Evolutionary conservation across 768 basidiomycete genomes (phyloP).

Genomic region (Amyloporia xantha): DNA sequence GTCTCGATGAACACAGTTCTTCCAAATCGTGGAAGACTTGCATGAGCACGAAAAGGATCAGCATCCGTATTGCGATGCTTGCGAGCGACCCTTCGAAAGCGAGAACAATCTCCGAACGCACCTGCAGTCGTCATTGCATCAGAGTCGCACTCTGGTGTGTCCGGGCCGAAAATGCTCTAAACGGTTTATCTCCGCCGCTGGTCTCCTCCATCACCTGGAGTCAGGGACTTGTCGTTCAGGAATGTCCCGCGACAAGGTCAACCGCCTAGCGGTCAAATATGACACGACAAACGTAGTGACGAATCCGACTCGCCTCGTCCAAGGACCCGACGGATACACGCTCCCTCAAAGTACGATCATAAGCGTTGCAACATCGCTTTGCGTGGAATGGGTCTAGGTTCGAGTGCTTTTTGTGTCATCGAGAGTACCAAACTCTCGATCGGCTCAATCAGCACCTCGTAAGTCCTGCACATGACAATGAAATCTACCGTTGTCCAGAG

Average conservation of each 20-base stretch:
- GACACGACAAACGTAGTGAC: constrained; percentile 49
- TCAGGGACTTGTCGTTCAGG: constrained; percentile 50
- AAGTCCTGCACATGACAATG: constrained; percentile 51
- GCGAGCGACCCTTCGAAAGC: constrained; percentile 37
- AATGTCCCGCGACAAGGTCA: constrained; percentile 31
- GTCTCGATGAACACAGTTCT: not conserved
- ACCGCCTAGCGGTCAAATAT: constrained; percentile 33
- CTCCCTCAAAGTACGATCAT: constrained; percentile 19
- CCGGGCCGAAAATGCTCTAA: constrained; percentile 36
- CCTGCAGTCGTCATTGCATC: constrained; percentile 44
- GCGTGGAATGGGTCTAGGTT: constrained; percentile 40
- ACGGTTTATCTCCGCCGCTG: constrained; percentile 45
- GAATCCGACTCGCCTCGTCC: constrained; percentile 45
- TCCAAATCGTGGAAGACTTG: not conserved
- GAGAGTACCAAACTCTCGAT: constrained; percentile 30
- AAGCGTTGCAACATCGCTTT: constrained; percentile 29
- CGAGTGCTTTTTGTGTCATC: constrained; percentile 63
- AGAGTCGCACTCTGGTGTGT: constrained; percentile 36
- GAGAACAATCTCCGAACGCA: constrained; percentile 40
- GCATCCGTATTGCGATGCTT: constrained; percentile 37
- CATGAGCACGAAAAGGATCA: constrained; percentile 24
- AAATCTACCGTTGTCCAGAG: constrained; percentile 48
- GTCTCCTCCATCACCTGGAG: constrained; percentile 59
- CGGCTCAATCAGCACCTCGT: constrained; percentile 56
- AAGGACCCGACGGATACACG: constrained; percentile 13